These are phyloP conservation scores for Ustilago curta DNA, from an alignment of 1,284 basidiomycete species.

Conservation along the genomic window DNA sequence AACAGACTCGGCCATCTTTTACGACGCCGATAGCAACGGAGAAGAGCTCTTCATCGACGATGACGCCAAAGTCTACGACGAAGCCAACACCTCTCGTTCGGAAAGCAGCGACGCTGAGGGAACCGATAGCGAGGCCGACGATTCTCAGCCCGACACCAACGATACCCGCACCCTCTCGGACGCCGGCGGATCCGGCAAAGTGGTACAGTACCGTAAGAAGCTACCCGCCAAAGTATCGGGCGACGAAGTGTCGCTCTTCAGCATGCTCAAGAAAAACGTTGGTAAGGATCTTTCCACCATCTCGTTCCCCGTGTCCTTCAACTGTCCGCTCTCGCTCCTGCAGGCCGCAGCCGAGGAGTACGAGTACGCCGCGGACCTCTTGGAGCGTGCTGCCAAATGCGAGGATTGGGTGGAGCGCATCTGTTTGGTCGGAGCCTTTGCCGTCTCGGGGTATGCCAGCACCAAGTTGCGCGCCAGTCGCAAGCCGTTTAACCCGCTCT, in stretches of 20 bases:
- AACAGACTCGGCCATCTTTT: slow-evolving; percentile 63
- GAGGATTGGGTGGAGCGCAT: slow-evolving; percentile 64
- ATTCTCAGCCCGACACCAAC: slow-evolving; percentile 28
- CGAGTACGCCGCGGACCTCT: slow-evolving; percentile 66
- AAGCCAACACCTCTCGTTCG: slow-evolving; percentile 48
- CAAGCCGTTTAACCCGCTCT: slow-evolving; percentile 68
- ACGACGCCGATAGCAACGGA: slow-evolving; percentile 61
- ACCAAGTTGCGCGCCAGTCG: slow-evolving; percentile 66
- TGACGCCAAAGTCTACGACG: slow-evolving; percentile 48
- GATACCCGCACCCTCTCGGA: slow-evolving; percentile 34
- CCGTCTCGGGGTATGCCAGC: slow-evolving; percentile 64
- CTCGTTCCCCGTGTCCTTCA: slow-evolving; percentile 69
- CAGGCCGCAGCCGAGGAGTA: slow-evolving; percentile 68
- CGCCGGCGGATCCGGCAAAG: slow-evolving; percentile 9
- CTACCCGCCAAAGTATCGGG: slow-evolving; percentile 75
- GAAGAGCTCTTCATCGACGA: slow-evolving; percentile 55
- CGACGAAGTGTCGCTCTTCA: slow-evolving; percentile 87
- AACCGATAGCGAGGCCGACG: slow-evolving; percentile 69
- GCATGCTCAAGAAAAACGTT: slow-evolving; percentile 89
- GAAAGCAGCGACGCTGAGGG: slow-evolving; percentile 58
- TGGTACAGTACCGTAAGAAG: slow-evolving; percentile 67
- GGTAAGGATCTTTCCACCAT: slow-evolving; percentile 69
- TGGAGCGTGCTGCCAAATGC: slow-evolving; percentile 62
- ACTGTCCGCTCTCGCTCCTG: slow-evolving; percentile 67
- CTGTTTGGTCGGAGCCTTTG: slow-evolving; percentile 63